Conservation (phyloP, 768 basidiomycete genomes). For the Atractiella rhizophila region DNA sequence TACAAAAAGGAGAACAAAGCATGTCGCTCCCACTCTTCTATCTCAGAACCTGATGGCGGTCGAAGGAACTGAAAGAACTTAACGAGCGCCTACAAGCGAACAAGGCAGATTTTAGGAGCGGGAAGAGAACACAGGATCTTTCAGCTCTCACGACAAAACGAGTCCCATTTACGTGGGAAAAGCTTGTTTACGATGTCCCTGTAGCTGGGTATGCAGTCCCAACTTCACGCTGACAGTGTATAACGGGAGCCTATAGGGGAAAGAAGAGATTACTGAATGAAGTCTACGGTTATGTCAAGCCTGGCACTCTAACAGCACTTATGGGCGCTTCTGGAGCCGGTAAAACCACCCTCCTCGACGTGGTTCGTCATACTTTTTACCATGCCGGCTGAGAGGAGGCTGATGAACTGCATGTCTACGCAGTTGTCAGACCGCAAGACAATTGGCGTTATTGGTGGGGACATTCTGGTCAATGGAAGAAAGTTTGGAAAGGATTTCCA, state of each 20-base stretch:
- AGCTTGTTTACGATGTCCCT: conserved; percentile 22
- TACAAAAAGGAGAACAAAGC: conserved; percentile 36
- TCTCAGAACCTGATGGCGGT: too few relatives aligned
- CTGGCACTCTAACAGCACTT: conserved; percentile 23
- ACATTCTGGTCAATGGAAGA: conserved; percentile 25
- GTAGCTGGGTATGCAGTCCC: too few relatives aligned
- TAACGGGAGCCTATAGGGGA: too few relatives aligned
- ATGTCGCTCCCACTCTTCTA: too few relatives aligned
- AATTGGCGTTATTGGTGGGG: conserved; percentile 27
- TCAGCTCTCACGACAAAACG: conserved; percentile 19
- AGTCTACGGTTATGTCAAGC: conserved; percentile 19
- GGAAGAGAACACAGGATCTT: conserved; percentile 14
- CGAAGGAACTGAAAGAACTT: too few relatives aligned
- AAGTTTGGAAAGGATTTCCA: conserved; percentile 25
- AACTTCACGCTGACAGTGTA: too few relatives aligned
- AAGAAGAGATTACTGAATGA: conserved; percentile 13
- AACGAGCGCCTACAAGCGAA: conserved; percentile 9
- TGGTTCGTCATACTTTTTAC: too few relatives aligned
- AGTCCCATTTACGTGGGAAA: conserved; percentile 22
- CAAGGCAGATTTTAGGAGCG: not conserved
- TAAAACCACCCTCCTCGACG: conserved; percentile 18
- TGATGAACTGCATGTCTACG: too few relatives aligned
- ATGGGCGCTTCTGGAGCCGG: conserved; percentile 29
- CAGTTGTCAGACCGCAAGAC: conserved; percentile 19
- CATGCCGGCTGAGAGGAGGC: too few relatives aligned